Evolutionary conservation across 331 rosid genomes (phyloP), one percentile per base, ranked within the genome.

Genomic region (Pyracantha coccinea): DNA sequence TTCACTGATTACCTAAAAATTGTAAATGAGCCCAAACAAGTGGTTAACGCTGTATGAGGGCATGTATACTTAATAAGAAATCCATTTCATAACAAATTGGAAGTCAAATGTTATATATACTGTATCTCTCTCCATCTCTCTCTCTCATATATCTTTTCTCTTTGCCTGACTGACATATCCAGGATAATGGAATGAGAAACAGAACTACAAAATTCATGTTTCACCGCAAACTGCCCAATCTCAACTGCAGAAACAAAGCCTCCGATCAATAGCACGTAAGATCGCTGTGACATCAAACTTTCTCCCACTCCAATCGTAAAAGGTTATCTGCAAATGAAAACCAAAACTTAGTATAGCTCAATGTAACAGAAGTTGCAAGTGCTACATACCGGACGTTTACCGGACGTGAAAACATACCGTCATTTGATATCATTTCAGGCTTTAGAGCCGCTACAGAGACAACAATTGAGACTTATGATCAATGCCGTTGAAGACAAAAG

Each of bases 381-480:
- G n/a, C 57, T 33, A 31, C 33, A 71, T 53, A 54, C 41, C 9
- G 16, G 58, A 4, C 13, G 23, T 11, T 64, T 59, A 68, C 35
- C 25, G 19, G 10, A 20, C 19, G 7, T 31, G 66, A 62, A 73
- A 70, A 67, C 78, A 41, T 29, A 83, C 84, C 35, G 31, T 27
- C 24, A 71, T 31, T 57, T 71, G 0, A 57, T 13, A 72, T 31
- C 75, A 32, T 54, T n/a, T 59, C 75, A 70, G 66, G 68, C 67
- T 31, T 33, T 21, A 73, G n/a, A 32, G 35, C 65, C 35, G 27
- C 76, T 89, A 94, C 74, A 94, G 87, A 4, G 80, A 82, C 84
- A 94, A 78, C 64, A 92, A 62, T 78, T 92, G 99, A 47, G 97
- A 94, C 84, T 92, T 94, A 83, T 90, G 99, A 76, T 92, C 96